These are phyloP conservation scores for Mollisiaceae sp. DNA, from an alignment of 2,329 filamentous ascomycete species.

Conservation along the genomic window DNA sequence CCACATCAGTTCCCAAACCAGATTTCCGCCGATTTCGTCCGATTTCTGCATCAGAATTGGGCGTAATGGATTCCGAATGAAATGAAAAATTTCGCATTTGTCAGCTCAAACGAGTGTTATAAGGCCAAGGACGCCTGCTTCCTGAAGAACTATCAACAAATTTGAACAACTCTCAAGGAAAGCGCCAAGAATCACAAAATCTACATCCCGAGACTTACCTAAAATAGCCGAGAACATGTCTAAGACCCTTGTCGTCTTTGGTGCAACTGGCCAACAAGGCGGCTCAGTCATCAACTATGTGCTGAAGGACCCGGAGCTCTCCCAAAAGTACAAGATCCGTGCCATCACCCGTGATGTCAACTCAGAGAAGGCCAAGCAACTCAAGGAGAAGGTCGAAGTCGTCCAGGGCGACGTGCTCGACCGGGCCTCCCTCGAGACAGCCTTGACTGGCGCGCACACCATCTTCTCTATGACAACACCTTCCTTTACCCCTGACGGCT, in stretches of 20 bases:
- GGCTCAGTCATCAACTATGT: slow-evolving; percentile 53
- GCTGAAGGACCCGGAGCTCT: slow-evolving; percentile 51
- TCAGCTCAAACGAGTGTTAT: background rate
- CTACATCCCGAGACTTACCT: background rate
- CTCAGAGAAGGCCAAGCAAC: slow-evolving; percentile 42
- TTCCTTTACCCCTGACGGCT: slow-evolving; percentile 42
- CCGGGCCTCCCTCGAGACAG: slow-evolving; percentile 46
- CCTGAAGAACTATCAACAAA: background rate
- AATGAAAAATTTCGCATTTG: background rate
- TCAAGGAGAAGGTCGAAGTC: slow-evolving; percentile 43
- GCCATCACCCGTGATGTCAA: slow-evolving; percentile 48
- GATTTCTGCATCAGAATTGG: background rate
- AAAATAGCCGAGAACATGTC: slow-evolving; percentile 16
- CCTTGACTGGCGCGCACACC: slow-evolving; percentile 51
- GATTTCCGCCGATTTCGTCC: background rate
- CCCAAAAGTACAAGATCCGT: slow-evolving; percentile 53
- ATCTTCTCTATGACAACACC: slow-evolving; percentile 55
- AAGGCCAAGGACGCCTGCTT: background rate
- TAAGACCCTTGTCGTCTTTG: slow-evolving; percentile 52
- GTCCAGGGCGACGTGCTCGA: slow-evolving; percentile 49
- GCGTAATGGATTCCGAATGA: background rate
- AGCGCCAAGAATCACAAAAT: background rate
- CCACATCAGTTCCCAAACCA: too few species aligned
- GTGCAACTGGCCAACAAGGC: slow-evolving; percentile 59
- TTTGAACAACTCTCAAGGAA: background rate